Evolutionary conservation across 2,329 filamentous ascomycete genomes (phyloP), one percentile per base, ranked within the genome.

Genomic region (Sclerotinia sclerotiorum): DNA sequence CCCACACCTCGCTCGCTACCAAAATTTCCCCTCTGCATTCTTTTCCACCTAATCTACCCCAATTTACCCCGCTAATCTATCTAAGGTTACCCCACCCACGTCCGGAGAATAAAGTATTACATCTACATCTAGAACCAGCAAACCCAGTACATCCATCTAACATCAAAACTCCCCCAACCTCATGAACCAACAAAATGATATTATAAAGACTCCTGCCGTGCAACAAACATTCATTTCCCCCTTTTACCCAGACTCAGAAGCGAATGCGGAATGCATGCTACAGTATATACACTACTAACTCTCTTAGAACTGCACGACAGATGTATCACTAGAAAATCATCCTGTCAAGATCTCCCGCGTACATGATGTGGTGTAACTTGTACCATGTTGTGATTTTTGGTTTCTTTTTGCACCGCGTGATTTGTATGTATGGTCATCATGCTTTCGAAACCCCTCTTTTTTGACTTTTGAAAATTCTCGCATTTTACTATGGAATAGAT

Each of bases 241-340:
- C 35, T 55, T 32, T 21, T 32, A 55, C 44, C 11, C 48, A 17
- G 58, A 29, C 8, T 44, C 39, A 35, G 29, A 62, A 51, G 60
- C 60, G 46, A 62, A 51, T 62, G 60, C 60, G 29, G 29, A 62
- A 62, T 27, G 39, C 39, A 42, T 42, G 13, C 39, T 42, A n/a
- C n/a, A n/a, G n/a, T n/a, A 15, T 42, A 42, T 42, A 29, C 46
- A 19, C 13, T 39, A 27, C 60, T 62, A 51, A 62, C 46, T 62
- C 7, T 51, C 21, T 62, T 62, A 49, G 58, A 51, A 51, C 60
- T 62, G 46, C 60, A 62, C 60, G 32, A 35, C 46, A 51, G 60
- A 62, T 51, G 60, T 52, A 39, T 27, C 15, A 51, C 60, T 32
- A 48, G 24, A 24, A 35, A 24, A 54, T 10, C 11, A 49, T 32